Base-by-base conservation (phyloP, 768 basidiomycete species). In the Cytidiella melzeri region DNA sequence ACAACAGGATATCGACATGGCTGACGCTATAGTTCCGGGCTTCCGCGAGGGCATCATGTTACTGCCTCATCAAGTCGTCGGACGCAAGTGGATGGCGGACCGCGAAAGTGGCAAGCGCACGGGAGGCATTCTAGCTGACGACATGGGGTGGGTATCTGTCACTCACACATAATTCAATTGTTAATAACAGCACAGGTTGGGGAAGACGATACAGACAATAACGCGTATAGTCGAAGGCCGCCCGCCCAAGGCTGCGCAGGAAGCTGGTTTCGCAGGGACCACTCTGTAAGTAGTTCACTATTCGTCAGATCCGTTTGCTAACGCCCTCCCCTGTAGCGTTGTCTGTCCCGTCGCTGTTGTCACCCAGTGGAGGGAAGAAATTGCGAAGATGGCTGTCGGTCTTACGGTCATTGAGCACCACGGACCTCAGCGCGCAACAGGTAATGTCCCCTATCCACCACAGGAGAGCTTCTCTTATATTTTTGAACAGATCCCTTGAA, bases 71-170 rank as follows among this genome's bases (percentile, higher is more conserved):
- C 96, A 99, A 58, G 73, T 96, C 7, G 69, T 88, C 42, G 91
- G 92, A 19, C 75, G 92, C 0, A 66, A 67, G 21, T 99, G 94
- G 94, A 93, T 99, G 87, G 72, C 71, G 20, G 80, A 83, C 5
- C 76, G 94, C 18, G 95, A 98, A 66, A 65, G 74, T 6, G 83
- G 80, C 26, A 90, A 89, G 66, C 81, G 84, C 56, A 70, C 60
- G 5, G 94, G 95, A 1, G 95, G 95, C 0, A 92, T 97, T 56
- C 69, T 96, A 12, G 92, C 92, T 4, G 93, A 97, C 63, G 89
- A 89, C 59, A 90, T 90, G 85, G 88, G 87, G 87, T 85, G 57
- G 43, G 73, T 56, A 19, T 40, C 24, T 18, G 9, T 21, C 42
- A 12, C 6, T 5, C 3, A 39, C 2, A 26, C 27, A 12, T 41